Conservation (phyloP, 2,329 filamentous ascomycete species). For the Orbilia javanica region DNA sequence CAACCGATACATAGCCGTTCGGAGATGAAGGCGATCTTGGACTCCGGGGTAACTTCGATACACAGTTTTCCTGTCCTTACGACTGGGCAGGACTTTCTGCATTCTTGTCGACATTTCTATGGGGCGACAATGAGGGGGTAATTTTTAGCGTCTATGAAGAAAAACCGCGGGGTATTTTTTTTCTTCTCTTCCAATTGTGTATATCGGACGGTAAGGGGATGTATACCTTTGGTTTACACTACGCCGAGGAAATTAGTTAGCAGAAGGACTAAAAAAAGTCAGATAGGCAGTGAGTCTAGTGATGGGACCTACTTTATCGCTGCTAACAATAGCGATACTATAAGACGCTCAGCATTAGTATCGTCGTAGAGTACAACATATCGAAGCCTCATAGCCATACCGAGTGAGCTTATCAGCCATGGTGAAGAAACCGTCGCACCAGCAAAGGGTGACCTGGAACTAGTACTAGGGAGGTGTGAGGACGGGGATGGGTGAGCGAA, state of each 20-base stretch:
- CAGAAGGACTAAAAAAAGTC: slow-evolving; percentile 60
- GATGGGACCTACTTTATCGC: slow-evolving; percentile 82
- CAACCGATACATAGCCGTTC: slow-evolving; percentile 97
- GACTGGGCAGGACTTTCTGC: slow-evolving; percentile 98
- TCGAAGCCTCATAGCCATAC: slow-evolving; percentile 70
- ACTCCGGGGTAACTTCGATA: slow-evolving; percentile 89
- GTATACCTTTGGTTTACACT: slow-evolving; percentile 88
- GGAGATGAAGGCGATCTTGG: slow-evolving; percentile 97
- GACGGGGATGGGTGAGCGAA: background rate
- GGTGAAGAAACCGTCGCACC: slow-evolving; percentile 59
- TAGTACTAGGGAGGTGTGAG: slow-evolving; percentile 43
- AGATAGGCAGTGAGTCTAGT: slow-evolving; percentile 26
- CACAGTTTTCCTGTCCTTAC: slow-evolving; percentile 97
- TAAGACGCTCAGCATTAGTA: slow-evolving; percentile 51
- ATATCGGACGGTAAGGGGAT: slow-evolving; percentile 2
- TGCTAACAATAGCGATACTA: slow-evolving; percentile 98
- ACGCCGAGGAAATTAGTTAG: slow-evolving; percentile 65
- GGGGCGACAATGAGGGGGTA: slow-evolving; percentile 62
- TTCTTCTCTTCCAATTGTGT: no score
- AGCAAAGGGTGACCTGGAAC: slow-evolving; percentile 63
- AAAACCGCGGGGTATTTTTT: slow-evolving; percentile 46
- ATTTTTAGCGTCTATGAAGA: slow-evolving; percentile 19
- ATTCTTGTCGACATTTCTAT: slow-evolving; percentile 98
- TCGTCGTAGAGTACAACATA: slow-evolving; percentile 35
- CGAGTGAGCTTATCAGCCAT: slow-evolving; percentile 97